Conservation (phyloP, 1,284 basidiomycete genomes). For the Singerocomus inundabilis region DNA sequence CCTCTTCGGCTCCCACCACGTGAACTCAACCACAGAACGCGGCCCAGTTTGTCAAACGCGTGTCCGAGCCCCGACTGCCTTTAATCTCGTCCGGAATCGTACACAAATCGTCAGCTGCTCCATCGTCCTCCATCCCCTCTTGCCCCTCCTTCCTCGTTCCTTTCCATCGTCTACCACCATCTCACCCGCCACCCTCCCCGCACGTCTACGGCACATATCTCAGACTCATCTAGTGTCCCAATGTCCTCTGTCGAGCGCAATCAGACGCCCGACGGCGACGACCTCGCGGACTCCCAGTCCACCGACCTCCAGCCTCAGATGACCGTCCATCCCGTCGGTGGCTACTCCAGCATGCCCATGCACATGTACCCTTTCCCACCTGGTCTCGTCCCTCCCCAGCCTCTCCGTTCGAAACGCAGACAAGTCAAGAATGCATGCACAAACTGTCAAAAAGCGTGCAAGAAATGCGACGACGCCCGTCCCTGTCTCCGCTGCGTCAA, state of each 20-base stretch:
- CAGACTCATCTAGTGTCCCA: conserved; percentile 14
- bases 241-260: conserved; percentile 37
- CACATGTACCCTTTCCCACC: conserved; percentile 66
- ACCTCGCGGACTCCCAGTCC: conserved; percentile 35
- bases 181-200: background rate
- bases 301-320: conserved; percentile 48
- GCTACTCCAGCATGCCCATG: conserved; percentile 56
- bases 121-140: conserved; percentile 22
- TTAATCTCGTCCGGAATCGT: conserved; percentile 36
- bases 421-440: conserved; percentile 92
- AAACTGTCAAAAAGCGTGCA: conserved; percentile 87
- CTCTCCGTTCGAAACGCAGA: conserved; percentile 69
- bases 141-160: conserved; percentile 1
- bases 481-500: conserved; percentile 85
- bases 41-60: conserved; percentile 38
- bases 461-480: conserved; percentile 86
- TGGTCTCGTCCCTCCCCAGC: conserved; percentile 44
- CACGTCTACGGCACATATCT: conserved; percentile 6
- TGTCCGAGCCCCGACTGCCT: conserved; percentile 33
- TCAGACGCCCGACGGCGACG: conserved; percentile 38
- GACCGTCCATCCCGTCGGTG: conserved; percentile 49
- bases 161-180: conserved; percentile 10
- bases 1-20: conserved; percentile 36
- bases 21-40: conserved; percentile 32
- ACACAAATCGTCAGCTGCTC: conserved; percentile 26